A percentile compares a stretch with the other conserved stretches of the same genome.
phyloP scores from a whole-genome alignment of 2,329 filamentous ascomycete genomes.

The Ophiocordyceps camponoti-floridani region DNA sequence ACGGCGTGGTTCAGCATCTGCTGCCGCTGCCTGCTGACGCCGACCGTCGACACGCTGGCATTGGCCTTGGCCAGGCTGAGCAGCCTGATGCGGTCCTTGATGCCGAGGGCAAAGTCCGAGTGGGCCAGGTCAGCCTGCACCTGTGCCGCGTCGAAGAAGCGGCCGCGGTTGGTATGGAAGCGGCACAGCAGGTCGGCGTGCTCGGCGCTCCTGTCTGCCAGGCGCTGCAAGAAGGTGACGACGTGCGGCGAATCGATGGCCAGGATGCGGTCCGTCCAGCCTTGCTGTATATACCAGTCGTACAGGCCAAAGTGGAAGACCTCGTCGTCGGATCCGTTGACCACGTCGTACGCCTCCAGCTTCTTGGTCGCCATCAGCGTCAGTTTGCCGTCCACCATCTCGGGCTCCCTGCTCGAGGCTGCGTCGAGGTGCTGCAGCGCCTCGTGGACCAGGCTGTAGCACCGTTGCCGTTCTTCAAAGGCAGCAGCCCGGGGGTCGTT shows the following conservation, averaged over 20 bases:
- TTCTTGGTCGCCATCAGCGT: slow-evolving; percentile 63
- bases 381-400: slow-evolving; percentile 59
- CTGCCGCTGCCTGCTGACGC: slow-evolving; percentile 61
- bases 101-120: slow-evolving; percentile 60
- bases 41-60: slow-evolving; percentile 64
- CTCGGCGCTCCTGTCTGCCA: slow-evolving; percentile 50
- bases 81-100: slow-evolving; percentile 76
- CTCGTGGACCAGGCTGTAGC: slow-evolving; percentile 77
- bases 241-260: slow-evolving; percentile 74
- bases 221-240: slow-evolving; percentile 65
- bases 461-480: slow-evolving; percentile 55
- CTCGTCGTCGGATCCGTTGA: slow-evolving; percentile 75
- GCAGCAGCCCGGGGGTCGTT: slow-evolving; percentile 50
- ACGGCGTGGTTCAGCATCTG: slow-evolving; percentile 76
- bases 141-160: slow-evolving; percentile 72
- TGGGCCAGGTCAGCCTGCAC: slow-evolving; percentile 74
- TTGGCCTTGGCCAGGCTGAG: slow-evolving; percentile 85
- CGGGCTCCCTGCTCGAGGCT: slow-evolving; percentile 48
- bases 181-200: slow-evolving; percentile 86
- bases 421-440: slow-evolving; percentile 63
- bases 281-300: slow-evolving; percentile 84
- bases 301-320: slow-evolving; percentile 95
- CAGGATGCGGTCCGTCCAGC: slow-evolving; percentile 72
- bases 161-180: slow-evolving; percentile 72
- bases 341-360: slow-evolving; percentile 76